These are phyloP conservation scores for Eimeria maxima DNA, from an alignment of 169 alveolate species.

Conservation along the genomic window DNA sequence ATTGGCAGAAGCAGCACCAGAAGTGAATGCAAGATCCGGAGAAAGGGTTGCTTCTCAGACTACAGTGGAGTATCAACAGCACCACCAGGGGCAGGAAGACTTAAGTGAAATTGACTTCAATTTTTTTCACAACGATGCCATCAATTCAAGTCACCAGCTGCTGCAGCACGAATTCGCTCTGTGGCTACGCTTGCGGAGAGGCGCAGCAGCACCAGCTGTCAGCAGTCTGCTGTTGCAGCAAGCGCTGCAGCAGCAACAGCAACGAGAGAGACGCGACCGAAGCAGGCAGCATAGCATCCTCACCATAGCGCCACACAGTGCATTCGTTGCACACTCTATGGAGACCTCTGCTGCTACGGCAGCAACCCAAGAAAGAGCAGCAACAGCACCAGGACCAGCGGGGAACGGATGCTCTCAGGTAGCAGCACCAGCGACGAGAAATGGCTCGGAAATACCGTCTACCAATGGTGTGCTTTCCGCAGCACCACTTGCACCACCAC, in stretches of 20 bases:
- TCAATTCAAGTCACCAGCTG: slow-evolving; percentile 56
- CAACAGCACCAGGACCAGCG: slow-evolving; percentile 5
- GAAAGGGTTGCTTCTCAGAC: not conserved
- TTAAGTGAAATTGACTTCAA: not conserved
- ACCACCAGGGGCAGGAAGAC: not conserved
- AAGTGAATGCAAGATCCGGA: not conserved
- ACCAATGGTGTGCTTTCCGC: not conserved
- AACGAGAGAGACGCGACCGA: not conserved
- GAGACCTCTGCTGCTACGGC: slow-evolving; percentile 1
- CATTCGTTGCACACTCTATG: not conserved
- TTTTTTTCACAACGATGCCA: slow-evolving; percentile 75
- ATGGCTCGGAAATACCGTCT: too few species aligned
- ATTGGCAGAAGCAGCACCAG: not conserved
- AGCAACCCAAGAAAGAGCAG: not conserved
- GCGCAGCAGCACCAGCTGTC: slow-evolving; percentile 5
- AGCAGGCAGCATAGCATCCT: not conserved
- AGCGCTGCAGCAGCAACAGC: not conserved
- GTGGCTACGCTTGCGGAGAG: slow-evolving; percentile 67
- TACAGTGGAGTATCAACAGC: not conserved
- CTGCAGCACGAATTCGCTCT: slow-evolving; percentile 72
- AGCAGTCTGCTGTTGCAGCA: slow-evolving; percentile 15
- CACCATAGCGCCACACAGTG: not conserved
- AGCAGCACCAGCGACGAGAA: slow-evolving; percentile 1
- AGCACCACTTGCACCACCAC: not conserved
- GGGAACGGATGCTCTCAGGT: not conserved